Conservation (phyloP, 2,329 filamentous ascomycete genomes). For the Fusarium coffeatum region DNA sequence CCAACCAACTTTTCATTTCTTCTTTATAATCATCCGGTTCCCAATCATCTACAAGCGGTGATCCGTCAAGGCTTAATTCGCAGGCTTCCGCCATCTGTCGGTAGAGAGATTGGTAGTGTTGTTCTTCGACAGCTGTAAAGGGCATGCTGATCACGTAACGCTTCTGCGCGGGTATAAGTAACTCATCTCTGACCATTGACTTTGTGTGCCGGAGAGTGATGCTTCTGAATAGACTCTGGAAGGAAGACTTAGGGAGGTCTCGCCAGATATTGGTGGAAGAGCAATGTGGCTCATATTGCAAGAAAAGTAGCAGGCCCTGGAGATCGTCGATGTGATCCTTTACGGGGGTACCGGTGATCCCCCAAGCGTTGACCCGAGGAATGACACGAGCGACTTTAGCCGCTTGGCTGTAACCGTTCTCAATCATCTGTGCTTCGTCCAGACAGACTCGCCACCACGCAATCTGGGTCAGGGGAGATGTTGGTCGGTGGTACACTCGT, state of each 20-base stretch:
- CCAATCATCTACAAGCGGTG: constrained; percentile 72
- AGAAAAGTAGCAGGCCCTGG: constrained; percentile 82
- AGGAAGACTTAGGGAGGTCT: constrained; percentile 66
- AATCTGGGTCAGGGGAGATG: constrained; percentile 82
- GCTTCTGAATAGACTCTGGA: constrained; percentile 74
- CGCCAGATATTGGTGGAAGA: constrained; percentile 74
- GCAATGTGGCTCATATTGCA: constrained; percentile 81
- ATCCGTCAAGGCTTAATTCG: constrained; percentile 72
- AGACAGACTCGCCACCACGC: constrained; percentile 88
- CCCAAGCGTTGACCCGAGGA: constrained; percentile 89
- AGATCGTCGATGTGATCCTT: constrained; percentile 82
- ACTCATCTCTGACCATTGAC: constrained; percentile 79
- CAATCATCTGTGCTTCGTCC: constrained; percentile 91
- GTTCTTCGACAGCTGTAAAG: constrained; percentile 90
- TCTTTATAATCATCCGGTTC: constrained; percentile 72
- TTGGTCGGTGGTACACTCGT: constrained; percentile 72
- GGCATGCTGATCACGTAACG: constrained; percentile 89
- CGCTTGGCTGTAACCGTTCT: constrained; percentile 86
- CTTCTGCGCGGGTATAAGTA: constrained; percentile 83
- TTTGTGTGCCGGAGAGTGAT: constrained; percentile 91
- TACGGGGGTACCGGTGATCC: constrained; percentile 87
- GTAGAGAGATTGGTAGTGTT: constrained; percentile 84
- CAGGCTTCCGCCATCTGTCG: constrained; percentile 78
- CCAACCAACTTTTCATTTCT: constrained; percentile 82
- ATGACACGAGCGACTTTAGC: constrained; percentile 83